Evolutionary conservation across 805 yeast genomes (phyloP), one percentile per base, ranked within the genome.

Genomic region (Phaffomyces thermotolerans): DNA sequence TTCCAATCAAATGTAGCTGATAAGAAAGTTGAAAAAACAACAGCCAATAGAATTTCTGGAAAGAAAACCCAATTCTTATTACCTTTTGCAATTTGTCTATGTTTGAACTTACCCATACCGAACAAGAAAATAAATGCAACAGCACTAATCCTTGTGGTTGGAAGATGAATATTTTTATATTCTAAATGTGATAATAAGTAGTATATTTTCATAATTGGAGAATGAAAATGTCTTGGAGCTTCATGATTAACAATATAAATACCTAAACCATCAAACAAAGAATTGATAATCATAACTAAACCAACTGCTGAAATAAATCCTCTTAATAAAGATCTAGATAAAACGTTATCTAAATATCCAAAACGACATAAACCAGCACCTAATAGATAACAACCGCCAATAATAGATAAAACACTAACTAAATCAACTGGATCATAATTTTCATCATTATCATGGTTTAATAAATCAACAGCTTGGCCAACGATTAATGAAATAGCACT

Each of bases 221-320:
- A 78, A 57, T 85, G 77, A 52, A 77, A 72, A 48, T 75, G 84
- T 41, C 64, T 60, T 3, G 76, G 74, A 38, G 76, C 62, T 2
- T 69, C 60, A 15, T 65, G 60, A 45, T 65, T 61, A 44, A 77
- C 66, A 4, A 76, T 49, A 6, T 69, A 69, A 24, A 91, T 66
- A 2, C 95, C 95, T 34, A 90, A 63, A 60, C 82, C 84, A 3
- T 84, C 76, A 12, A 88, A 77, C 10, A 76, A 54, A 3, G 96
- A 81, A 58, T 86, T 89, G 40, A 83, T 67, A 27, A 89, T 73
- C 88, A 89, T 88, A 8, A 87, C 81, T 18, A 84, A 51, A 14
- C 96, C 96, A 46, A 89, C 87, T 4, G 93, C 93, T 12, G 88
- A 79, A 34, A 89, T 77, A 55, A 89, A 89, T 0, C 96, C 96